A percentile compares a stretch with the other conserved stretches of the same genome.
These are phyloP conservation scores for Anthoceros angustus DNA, from an alignment of 225 moss, liverwort and hornwort species.

Conservation along the genomic window DNA sequence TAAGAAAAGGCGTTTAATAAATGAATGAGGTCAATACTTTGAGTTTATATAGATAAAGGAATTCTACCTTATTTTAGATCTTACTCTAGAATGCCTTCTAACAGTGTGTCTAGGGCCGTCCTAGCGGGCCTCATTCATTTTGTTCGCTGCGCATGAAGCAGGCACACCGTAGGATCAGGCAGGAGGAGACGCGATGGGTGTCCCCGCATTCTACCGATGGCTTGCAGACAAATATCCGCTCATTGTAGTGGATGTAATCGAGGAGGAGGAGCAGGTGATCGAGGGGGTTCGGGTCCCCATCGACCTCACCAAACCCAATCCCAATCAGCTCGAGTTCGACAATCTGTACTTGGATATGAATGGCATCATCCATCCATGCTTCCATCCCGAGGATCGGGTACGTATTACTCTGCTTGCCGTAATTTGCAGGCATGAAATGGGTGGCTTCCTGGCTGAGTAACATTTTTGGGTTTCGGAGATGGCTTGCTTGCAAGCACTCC, in stretches of 20 bases:
- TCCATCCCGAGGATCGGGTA: slow-evolving; percentile 98
- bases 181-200: slow-evolving; percentile 39
- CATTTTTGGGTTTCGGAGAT: background rate
- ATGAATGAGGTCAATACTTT: too few species aligned
- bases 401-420: slow-evolving; percentile 3
- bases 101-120: too few species aligned
- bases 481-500: background rate
- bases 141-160: too few species aligned
- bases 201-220: slow-evolving; percentile 96
- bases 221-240: slow-evolving; percentile 93
- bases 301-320: slow-evolving; percentile 78
- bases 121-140: too few species aligned
- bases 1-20: too few species aligned
- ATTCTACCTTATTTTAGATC: too few species aligned
- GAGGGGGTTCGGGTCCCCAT: slow-evolving; percentile 67
- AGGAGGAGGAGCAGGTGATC: slow-evolving; percentile 82
- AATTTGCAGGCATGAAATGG: background rate
- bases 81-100: too few species aligned
- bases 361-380: slow-evolving; percentile 96
- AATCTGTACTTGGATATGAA: slow-evolving; percentile 98
- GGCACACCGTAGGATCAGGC: too few species aligned
- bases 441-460: background rate
- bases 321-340: slow-evolving; percentile 85
- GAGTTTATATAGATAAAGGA: too few species aligned
- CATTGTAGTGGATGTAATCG: slow-evolving; percentile 80